Percentiles rank a stretch among this genome's conserved stretches.
Evolutionary conservation across 2,329 filamentous ascomycete species (phyloP).

Genomic region (Ceratocystis cacaofunesta): DNA sequence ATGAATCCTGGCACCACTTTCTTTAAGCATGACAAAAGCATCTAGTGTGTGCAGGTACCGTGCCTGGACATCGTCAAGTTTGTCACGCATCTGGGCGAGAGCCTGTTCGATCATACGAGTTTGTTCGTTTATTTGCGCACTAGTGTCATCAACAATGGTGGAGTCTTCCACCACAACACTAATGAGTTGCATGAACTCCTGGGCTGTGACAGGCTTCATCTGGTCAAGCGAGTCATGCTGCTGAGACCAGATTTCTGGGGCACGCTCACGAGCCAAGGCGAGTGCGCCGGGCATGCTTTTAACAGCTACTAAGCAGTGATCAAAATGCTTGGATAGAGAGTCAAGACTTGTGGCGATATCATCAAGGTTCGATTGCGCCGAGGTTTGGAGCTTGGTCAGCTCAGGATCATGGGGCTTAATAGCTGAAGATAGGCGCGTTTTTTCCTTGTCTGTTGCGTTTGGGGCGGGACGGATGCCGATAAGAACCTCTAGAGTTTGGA

Average conservation of each 20-base stretch:
- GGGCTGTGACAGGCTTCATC: constrained; percentile 55
- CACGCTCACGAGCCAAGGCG: constrained; percentile 51
- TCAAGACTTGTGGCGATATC: constrained; percentile 70
- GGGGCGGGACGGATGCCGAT: constrained; percentile 26
- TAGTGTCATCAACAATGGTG: constrained; percentile 49
- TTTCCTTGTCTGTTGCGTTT: constrained; percentile 23
- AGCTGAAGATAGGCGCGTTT: constrained; percentile 9
- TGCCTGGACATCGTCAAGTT: constrained; percentile 46
- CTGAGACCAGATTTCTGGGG: constrained; percentile 43
- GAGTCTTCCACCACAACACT: constrained; percentile 61
- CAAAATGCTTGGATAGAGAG: constrained; percentile 74
- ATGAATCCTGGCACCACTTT: constrained; percentile 50
- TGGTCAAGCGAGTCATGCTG: constrained; percentile 28
- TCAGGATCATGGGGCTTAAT: constrained; percentile 20
- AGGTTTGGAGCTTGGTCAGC: constrained; percentile 40
- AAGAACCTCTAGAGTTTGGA: constrained; percentile 48
- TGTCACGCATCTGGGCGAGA: constrained; percentile 60
- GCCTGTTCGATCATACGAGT: constrained; percentile 24
- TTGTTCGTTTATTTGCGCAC: constrained; percentile 52
- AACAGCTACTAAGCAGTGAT: constrained; percentile 81
- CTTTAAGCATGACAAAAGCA: constrained; percentile 52
- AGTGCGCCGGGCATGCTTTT: constrained; percentile 75
- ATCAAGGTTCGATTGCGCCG: constrained; percentile 59
- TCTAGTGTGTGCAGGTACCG: constrained; percentile 43
- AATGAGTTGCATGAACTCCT: constrained; percentile 72